Evolutionary conservation across 2,329 filamentous ascomycete species (phyloP), one percentile per base, ranked within the genome.

Genomic region (Sarocladium strictum): DNA sequence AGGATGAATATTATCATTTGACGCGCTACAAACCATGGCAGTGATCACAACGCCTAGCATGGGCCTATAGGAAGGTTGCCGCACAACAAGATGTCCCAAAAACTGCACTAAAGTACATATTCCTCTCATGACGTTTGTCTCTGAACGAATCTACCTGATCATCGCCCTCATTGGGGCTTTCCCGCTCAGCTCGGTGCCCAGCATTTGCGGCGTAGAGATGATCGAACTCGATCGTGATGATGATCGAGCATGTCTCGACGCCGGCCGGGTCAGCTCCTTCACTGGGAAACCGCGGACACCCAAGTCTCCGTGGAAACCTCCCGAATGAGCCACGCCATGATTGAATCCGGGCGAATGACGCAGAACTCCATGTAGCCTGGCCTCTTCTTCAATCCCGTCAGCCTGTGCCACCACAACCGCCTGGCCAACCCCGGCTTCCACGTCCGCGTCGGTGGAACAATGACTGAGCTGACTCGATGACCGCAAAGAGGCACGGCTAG

Each of bases 331-430:
- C 9, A 69, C 49, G 29, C 63, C 62, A 3, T 68, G 67, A 53
- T 70, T 68, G 21, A 54, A 54, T 41, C 60, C 57, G 38, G 67
- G 62, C 6, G 67, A 63, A 4, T 57, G 57, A 2, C 62, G 62
- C 41, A 63, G 60, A 11, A 69, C 65, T 9, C 56, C 60, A 45
- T 67, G 64, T 2, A 67, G 53, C 33, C 62, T 61, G 2, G 72
- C 71, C 58, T 75, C 73, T 58, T 67, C 69, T 24, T 67, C 67
- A 57, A 74, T 75, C 68, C 67, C 72, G 33, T 73, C 68, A 2
- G 62, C 64, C 32, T 23, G 21, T 51, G 4, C n/a, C 23, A 2
- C 5, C 14, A 17, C 12, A 35, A 4, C 29, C 4, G 23, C 2
- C 15, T n/a, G n/a, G n/a, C 3, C 27, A 12, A 35, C 47, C 27